Conservation (phyloP, 202 grass and related monocot genomes). For the Hordeum pubiflorum region DNA sequence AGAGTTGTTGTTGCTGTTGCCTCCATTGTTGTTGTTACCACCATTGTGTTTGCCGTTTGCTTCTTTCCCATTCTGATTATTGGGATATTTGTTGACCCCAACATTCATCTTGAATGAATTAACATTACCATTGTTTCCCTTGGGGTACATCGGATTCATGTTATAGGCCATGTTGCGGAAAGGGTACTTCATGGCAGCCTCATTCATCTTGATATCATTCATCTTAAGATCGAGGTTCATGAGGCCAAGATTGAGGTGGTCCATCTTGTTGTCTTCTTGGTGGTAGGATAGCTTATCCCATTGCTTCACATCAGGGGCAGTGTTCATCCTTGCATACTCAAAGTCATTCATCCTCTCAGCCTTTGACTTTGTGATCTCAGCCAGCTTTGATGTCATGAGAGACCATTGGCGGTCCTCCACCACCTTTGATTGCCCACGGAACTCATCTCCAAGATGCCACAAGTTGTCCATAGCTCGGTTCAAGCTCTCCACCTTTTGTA, state of each 20-base stretch:
- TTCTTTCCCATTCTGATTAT: constrained; percentile 55
- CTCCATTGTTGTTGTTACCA: constrained; percentile 40
- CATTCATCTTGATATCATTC: constrained; percentile 66
- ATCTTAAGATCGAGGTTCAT: constrained; percentile 76
- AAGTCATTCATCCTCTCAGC: constrained; percentile 67
- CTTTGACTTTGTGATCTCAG: constrained; percentile 73
- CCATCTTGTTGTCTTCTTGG: constrained; percentile 54
- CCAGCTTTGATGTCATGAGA: constrained; percentile 88
- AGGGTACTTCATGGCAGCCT: constrained; percentile 39
- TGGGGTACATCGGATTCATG: constrained; percentile 70
- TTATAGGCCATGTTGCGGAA: constrained; percentile 51
- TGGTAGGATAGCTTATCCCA: constrained; percentile 71
- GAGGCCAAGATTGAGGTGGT: constrained; percentile 60
- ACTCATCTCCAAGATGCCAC: constrained; percentile 91
- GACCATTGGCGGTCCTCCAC: constrained; percentile 93
- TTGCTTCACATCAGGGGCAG: constrained; percentile 47
- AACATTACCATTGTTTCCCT: constrained; percentile 46
- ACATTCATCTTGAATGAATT: constrained; percentile 79
- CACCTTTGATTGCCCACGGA: constrained; percentile 86
- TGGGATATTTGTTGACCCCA: constrained; percentile 62
- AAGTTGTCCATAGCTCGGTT: constrained; percentile 70
- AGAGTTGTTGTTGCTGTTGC: constrained; percentile 43
- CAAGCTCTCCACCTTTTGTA: background rate
- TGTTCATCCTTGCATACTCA: constrained; percentile 51
- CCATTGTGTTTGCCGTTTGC: constrained; percentile 38